A percentile compares a stretch with the other conserved stretches of the same genome.
These are phyloP conservation scores for Cutaneotrichosporon sp. DNA, from an alignment of 1,284 basidiomycete species.

Conservation along the genomic window DNA sequence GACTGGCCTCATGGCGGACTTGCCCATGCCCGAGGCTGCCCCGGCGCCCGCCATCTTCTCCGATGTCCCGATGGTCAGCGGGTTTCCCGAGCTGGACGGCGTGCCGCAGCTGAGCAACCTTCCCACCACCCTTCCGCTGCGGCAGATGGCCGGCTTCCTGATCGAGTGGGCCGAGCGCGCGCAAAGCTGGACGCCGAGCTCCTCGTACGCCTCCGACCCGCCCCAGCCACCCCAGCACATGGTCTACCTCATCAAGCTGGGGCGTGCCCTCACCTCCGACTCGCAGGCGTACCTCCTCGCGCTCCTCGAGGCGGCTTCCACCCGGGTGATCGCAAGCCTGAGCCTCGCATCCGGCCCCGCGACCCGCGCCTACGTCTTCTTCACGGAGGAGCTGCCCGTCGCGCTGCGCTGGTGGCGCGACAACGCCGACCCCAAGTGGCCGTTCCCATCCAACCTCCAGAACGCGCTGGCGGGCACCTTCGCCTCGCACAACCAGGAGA, in stretches of 20 bases:
- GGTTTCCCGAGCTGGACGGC: constrained; percentile 12
- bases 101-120: not conserved
- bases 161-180: constrained; percentile 29
- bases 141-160: constrained; percentile 25
- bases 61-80: not conserved
- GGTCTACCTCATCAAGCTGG: constrained; percentile 18
- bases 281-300: constrained; percentile 20
- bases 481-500: constrained; percentile 10
- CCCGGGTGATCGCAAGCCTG: constrained; percentile 5
- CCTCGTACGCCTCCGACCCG: constrained; percentile 11
- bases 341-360: constrained; percentile 7
- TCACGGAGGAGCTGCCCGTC: constrained; percentile 37
- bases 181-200: constrained; percentile 15
- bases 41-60: constrained; percentile 11
- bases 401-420: constrained; percentile 44
- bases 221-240: constrained; percentile 19
- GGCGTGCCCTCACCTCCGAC: constrained; percentile 19
- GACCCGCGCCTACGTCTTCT: constrained; percentile 26
- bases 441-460: constrained; percentile 30
- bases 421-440: constrained; percentile 31
- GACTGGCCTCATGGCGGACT: constrained; percentile 45
- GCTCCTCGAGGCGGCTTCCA: constrained; percentile 15
- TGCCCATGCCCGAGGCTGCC: constrained; percentile 24
- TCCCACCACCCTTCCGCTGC: constrained; percentile 22
- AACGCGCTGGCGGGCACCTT: constrained; percentile 17